Percentiles rank a stretch among this genome's conserved stretches.
These are phyloP conservation scores for Setomelanomma holmii DNA, from an alignment of 2,329 filamentous ascomycete genomes.

Conservation along the genomic window DNA sequence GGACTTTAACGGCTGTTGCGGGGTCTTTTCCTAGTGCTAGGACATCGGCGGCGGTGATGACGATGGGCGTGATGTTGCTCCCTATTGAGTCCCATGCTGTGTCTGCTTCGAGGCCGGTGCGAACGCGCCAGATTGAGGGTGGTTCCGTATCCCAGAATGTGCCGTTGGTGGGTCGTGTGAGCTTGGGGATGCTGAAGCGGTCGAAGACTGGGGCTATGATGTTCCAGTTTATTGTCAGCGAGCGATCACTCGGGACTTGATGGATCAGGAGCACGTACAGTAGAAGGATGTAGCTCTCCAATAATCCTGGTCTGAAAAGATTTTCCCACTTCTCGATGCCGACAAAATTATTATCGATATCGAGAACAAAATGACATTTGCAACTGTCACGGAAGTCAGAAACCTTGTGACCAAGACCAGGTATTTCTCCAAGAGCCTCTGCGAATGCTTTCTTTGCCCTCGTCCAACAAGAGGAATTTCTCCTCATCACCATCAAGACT, in stretches of 20 bases:
- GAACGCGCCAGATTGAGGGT: constrained; percentile 7
- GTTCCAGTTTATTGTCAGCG: too few species aligned
- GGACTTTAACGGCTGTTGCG: constrained; percentile 7
- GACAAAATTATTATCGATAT: constrained; percentile 4
- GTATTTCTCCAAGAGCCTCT: neutral
- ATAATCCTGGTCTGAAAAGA: constrained; percentile 5
- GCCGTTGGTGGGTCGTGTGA: constrained; percentile 7
- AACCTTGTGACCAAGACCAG: neutral
- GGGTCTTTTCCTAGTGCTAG: constrained; percentile 13
- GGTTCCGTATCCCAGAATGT: constrained; percentile 5
- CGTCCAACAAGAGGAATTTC: constrained; percentile 2
- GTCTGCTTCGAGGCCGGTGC: constrained; percentile 6
- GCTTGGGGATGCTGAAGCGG: constrained; percentile 8
- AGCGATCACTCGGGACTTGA: too few species aligned
- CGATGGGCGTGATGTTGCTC: constrained; percentile 10
- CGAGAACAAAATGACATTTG: constrained; percentile 1
- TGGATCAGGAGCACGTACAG: neutral
- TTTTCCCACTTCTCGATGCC: neutral
- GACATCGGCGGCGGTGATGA: constrained; percentile 8
- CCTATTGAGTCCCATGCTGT: constrained; percentile 8
- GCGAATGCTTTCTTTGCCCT: neutral
- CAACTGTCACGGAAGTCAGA: neutral
- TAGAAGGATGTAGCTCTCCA: constrained; percentile 13
- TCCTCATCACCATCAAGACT: constrained; percentile 1
- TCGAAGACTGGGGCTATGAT: constrained; percentile 11